Evolutionary conservation across 1,284 basidiomycete genomes (phyloP), one percentile per base, ranked within the genome.

Genomic region (Ustilago trichophora): DNA sequence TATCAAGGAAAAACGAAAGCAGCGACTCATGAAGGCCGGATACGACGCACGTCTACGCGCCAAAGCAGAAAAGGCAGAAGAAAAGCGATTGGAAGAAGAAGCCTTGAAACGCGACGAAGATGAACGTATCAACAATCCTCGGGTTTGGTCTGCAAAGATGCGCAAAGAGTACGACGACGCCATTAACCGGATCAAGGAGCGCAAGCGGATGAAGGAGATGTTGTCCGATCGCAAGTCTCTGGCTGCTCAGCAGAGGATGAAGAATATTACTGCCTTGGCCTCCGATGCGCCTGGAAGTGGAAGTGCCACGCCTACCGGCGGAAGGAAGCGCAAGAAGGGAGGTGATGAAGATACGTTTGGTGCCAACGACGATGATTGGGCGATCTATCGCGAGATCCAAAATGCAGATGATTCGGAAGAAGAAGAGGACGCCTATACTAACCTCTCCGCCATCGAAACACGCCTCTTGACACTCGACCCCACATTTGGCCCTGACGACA

Each of bases 171-270:
- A 80, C 57, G 72, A 75, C 34, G 57, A 85, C 5, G 83, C 94
- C 29, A 92, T 98, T 84, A 85, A 82, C 29, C 88, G 90, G 55
- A 92, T 98, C 82, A 91, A 91, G 76, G 92, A 93, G 34, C 86
- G 95, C 34, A 88, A 88, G 48, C 86, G 92, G 71, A 85, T 89
- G 41, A 90, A 88, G 75, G 91, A 90, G 6, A 92, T 93, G 40
- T 83, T 98, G 40, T 89, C 87, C 15, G 93, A 94, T 79, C 84
- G 96, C 36, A 98, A 98, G 84, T 95, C 92, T 69, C 90, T 93
- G 3, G 94, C 92, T 5, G 90, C 94, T 0, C 96, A 98, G 83
- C 92, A 91, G 42, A 85, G 95, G 65, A 98, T 98, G 95, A 97
- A 98, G 84, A 93, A 87, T 66, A 97, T 99, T 41, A 93, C 96